Base-by-base conservation (phyloP, 2,329 filamentous ascomycete species). In the Fusarium odoratissimum region DNA sequence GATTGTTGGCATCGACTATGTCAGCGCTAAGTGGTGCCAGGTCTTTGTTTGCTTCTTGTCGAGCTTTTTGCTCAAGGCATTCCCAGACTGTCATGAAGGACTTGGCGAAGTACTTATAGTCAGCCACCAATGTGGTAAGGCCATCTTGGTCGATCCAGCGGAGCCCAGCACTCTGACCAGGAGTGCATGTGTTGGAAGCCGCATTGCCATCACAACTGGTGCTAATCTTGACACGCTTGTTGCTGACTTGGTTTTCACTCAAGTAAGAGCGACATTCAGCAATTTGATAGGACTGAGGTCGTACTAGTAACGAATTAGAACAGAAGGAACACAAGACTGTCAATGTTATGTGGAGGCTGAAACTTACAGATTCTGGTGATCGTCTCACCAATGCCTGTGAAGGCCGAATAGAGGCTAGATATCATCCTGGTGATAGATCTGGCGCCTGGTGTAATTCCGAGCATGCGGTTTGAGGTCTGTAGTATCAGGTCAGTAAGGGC, bases 351-450 rank as follows among this genome's bases (percentile, higher is more conserved):
- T 12, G 23, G 28, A 42, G 7, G 28, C 12, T 13, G 25, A 45
- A 37, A 60, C 77, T 14, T 68, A 80, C 79, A 58, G 40, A 77
- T 67, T 61, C 67, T 76, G 46, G 69, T 60, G 38, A 80, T 54
- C 59, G 54, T 75, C 33, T 76, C 77, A 28, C 78, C 67, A n/a
- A 80, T 41, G 59, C 74, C 75, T 40, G 77, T 67, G 30, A 80
- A 55, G 37, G 76, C 77, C 33, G 75, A 69, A 46, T 71, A 70
- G 59, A 80, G 52, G 46, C 60, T 73, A 48, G 75, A 70, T 71
- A 80, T 79, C 77, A 80, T 80, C 76, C 74, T 75, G 74, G 73
- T 60, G 58, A 79, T 54, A 66, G 69, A 73, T 72, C 68, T 67
- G 62, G 72, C 48, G 33, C 76, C 48, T 9, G 44, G 48, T 40